Evolutionary conservation across 176 grass and related monocot species (phyloP), one percentile per base, ranked within the genome.

Genomic region (Hyparrhenia diplandra): DNA sequence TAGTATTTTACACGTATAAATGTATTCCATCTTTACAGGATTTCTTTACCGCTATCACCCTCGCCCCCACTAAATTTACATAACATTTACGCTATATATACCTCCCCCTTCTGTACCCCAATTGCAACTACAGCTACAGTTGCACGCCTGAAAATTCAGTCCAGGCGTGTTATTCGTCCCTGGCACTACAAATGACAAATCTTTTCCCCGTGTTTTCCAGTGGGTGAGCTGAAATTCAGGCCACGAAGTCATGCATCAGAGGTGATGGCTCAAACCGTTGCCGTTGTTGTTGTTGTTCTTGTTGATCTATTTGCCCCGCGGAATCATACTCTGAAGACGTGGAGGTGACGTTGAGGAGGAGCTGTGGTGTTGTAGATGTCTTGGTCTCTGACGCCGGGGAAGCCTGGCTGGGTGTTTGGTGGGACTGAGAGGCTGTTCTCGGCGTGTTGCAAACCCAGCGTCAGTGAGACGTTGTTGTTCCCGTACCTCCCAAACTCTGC

Each of bases 201-300:
- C 52, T 59, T 51, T 45, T 57, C 74, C 41, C 67, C 14, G 30
- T 37, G 14, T 77, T 61, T 61, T 61, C 28, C 67, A 47, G 7
- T 29, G 45, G 52, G 32, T 10, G 83, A 75, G 39, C 68, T 49
- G 25, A 42, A 71, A 84, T 75, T 91, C 66, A 99, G 47, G 93
- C 90, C 69, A 96, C 97, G 83, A 99, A 99, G 94, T 99, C 97
- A 82, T 94, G 97, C 87, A 99, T 80, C 8, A 94, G 64, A 83
- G 89, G 87, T 1, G 89, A 54, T 6, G 87, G 74, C 41, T 84
- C 87, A 2, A 89, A 94, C 11, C 85, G 74, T 34, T 87, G 92
- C 64, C 79, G 86, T 45, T 91, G 86, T 43, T 87, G n/a, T n/a
- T n/a, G 92, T 58, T 91, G n/a, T n/a, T n/a, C n/a, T n/a, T n/a